phyloP scores from a whole-genome alignment of 2,329 filamentous ascomycete genomes.

The Xylariaceae sp. region DNA sequence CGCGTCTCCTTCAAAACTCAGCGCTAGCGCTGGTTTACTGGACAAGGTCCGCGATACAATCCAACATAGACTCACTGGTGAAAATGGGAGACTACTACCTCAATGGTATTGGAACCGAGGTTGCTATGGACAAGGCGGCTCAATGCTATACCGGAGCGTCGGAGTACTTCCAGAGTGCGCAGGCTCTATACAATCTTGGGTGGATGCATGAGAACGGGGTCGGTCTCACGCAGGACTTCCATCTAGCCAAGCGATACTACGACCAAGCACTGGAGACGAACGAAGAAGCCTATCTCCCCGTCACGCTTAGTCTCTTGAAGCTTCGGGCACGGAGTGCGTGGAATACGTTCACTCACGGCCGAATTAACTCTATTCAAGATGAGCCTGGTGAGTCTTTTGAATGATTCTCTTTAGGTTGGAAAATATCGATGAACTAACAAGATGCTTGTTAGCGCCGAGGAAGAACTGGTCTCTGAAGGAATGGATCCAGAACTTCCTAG shows the following conservation, averaged over 20 bases:
- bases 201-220: slow-evolving; percentile 99
- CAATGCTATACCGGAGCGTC: slow-evolving; percentile 89
- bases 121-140: slow-evolving; percentile 78
- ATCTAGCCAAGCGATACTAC: slow-evolving; percentile 94
- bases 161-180: slow-evolving; percentile 85
- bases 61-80: slow-evolving; percentile 87
- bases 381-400: slow-evolving; percentile 62
- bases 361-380: slow-evolving; percentile 85
- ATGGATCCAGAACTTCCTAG: slow-evolving; percentile 82
- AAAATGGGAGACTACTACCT: slow-evolving; percentile 99
- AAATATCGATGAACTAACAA: slow-evolving; percentile 27
- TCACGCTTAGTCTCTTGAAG: slow-evolving; percentile 82
- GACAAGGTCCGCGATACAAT: slow-evolving; percentile 88
- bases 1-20: slow-evolving; percentile 46
- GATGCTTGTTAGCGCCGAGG: slow-evolving; percentile 52
- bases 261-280: slow-evolving; percentile 90
- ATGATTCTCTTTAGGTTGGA: not conserved
- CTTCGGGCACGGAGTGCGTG: slow-evolving; percentile 81
- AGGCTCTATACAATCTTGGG: slow-evolving; percentile 93
- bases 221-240: slow-evolving; percentile 89
- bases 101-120: slow-evolving; percentile 65
- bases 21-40: slow-evolving; percentile 80
- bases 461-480: slow-evolving; percentile 75
- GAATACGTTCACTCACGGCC: slow-evolving; percentile 89
- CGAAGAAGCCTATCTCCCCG: slow-evolving; percentile 86